Evolutionary conservation across 192 early-diverging fungal genomes (phyloP), one percentile per base, ranked within the genome.

Genomic region (Spizellomyces sp.): DNA sequence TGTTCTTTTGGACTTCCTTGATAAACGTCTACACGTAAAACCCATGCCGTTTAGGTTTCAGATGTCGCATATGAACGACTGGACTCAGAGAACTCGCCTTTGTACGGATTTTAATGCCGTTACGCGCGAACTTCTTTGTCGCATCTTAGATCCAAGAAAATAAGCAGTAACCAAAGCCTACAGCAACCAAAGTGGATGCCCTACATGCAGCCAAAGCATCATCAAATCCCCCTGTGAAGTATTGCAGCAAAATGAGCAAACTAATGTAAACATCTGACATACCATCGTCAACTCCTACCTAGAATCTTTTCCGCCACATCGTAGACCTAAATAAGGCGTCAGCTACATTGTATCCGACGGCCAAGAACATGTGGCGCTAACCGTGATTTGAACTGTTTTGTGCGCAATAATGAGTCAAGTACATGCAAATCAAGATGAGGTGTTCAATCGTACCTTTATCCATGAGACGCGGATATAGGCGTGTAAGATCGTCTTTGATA

Each of bases 301-400:
- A 96, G 82, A 45, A 96, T 90, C 9, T 87, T 86, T 43, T 90
- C 88, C 19, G 89, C 91, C 41, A 93, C 90, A 79, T 96, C 92
- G 64, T 91, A 90, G 0, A 95, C 86, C 58, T 61, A 21, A 36
- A 36, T 36, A 36, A n/a, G 27, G 41, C 36, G 15, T 22, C 19
- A n/a, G 50, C 8, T 56, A 17, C 27, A 36, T 36, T 36, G 27
- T 19, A 15, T 5, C 41, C 50, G 5, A 58, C 50, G 52, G 52
- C 12, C 15, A 61, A n/a, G 1, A 14, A 45, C 48, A 9, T 0
- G 17, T 67, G 66, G 6, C 12, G 1, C 63, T 45, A 15, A 45
- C 63, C 9, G 63, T 36, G 5, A 65, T 45, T 65, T 45, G 63
- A 12, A 60, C 69, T 62, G 69, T 50, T 36, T 36, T 36, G 27